Percentiles rank a stretch among this genome's conserved stretches.
These are phyloP conservation scores for Cladosporium sp. DNA, from an alignment of 2,329 filamentous ascomycete species.

Conservation along the genomic window DNA sequence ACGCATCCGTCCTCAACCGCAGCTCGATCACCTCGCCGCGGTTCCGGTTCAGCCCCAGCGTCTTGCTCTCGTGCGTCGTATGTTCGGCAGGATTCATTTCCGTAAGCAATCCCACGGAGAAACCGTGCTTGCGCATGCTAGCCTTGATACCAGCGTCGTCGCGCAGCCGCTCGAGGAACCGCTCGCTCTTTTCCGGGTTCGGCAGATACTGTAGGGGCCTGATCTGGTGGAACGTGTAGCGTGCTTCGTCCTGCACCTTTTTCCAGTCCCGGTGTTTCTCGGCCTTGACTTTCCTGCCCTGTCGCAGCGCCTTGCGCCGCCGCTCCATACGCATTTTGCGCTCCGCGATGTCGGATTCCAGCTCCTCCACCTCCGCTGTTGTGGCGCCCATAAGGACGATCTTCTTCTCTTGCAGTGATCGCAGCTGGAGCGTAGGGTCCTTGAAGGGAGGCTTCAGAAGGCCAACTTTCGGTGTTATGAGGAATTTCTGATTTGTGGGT, in stretches of 20 bases:
- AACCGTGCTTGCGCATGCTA: constrained; percentile 77
- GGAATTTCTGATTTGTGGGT: constrained; percentile 59
- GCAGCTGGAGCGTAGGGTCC: constrained; percentile 47
- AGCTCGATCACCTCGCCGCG: constrained; percentile 85
- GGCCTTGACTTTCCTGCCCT: constrained; percentile 32
- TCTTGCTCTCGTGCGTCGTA: constrained; percentile 75
- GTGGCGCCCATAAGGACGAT: constrained; percentile 61
- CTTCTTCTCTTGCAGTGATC: constrained; percentile 50
- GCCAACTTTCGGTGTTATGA: constrained; percentile 58
- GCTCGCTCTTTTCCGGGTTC: constrained; percentile 61
- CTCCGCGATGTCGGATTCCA: constrained; percentile 46
- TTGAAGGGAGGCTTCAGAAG: constrained; percentile 60
- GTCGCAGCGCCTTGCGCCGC: constrained; percentile 33
- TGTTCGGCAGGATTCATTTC: constrained; percentile 91
- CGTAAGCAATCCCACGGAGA: constrained; percentile 77
- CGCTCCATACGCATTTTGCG: constrained; percentile 43
- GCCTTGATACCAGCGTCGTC: constrained; percentile 79
- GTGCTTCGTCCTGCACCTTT: constrained; percentile 50
- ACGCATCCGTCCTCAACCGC: constrained; percentile 82
- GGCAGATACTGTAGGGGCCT: constrained; percentile 72
- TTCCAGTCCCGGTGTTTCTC: constrained; percentile 38
- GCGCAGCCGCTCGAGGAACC: constrained; percentile 68
- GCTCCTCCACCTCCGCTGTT: constrained; percentile 51
- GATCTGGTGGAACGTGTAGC: constrained; percentile 76
- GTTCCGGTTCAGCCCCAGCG: constrained; percentile 82